Conservation (phyloP, 1,139 yeast genomes). For the Pichia sp. region DNA sequence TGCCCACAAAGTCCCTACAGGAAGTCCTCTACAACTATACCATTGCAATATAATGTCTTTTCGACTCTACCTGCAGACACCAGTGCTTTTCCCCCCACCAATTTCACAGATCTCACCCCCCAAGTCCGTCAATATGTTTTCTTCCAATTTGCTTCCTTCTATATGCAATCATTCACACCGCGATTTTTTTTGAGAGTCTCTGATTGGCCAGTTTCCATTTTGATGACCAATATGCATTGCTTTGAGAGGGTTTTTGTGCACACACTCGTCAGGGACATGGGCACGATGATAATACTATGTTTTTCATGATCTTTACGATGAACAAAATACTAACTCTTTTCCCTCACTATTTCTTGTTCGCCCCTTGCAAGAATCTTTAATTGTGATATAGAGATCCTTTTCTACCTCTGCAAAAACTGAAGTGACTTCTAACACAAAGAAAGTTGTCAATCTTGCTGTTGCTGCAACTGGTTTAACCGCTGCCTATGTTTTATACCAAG, state of each 20-base stretch:
- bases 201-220: conserved; percentile 23
- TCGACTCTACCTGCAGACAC: no score
- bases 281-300: not conserved
- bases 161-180: conserved; percentile 11
- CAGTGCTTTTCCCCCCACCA: no score
- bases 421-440: conserved; percentile 48
- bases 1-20: no score
- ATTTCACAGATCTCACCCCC: not conserved
- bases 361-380: not conserved
- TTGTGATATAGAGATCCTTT: conserved; percentile 28
- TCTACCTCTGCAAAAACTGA: conserved; percentile 33
- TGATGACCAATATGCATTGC: not conserved
- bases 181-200: conserved; percentile 25
- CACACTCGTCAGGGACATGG: not conserved
- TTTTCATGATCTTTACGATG: not conserved
- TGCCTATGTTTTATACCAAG: conserved; percentile 73
- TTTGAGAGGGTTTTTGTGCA: not conserved
- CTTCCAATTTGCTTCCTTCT: conserved; percentile 6
- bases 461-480: conserved; percentile 69
- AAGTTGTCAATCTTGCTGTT: conserved; percentile 58
- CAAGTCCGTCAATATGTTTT: not conserved
- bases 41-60: no score
- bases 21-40: no score
- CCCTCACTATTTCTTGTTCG: not conserved
- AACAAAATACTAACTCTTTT: not conserved